These are phyloP conservation scores for Ampelocalamus luodianensis DNA, from an alignment of 176 grass and related monocot species.

Conservation along the genomic window DNA sequence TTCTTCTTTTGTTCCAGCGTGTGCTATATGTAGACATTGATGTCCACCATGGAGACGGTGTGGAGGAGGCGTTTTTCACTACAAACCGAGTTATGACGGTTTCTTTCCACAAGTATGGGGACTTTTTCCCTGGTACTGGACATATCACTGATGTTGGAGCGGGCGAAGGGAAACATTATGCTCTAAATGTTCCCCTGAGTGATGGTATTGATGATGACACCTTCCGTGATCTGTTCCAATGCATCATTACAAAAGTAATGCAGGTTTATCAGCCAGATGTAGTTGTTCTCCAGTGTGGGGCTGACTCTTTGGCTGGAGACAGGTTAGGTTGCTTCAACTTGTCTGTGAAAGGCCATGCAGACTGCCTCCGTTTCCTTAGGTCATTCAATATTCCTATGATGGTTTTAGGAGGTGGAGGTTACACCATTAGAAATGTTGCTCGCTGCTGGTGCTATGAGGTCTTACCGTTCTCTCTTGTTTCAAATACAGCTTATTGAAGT, in stretches of 20 bases:
- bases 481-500: constrained; percentile 28
- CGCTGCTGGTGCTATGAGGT: constrained; percentile 98
- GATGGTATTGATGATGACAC: constrained; percentile 89
- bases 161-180: constrained; percentile 79
- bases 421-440: constrained; percentile 94
- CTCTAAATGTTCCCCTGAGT: constrained; percentile 83
- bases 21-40: constrained; percentile 97
- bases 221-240: constrained; percentile 73
- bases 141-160: constrained; percentile 72
- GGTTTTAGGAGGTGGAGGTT: constrained; percentile 91
- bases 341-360: constrained; percentile 84
- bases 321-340: constrained; percentile 95
- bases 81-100: constrained; percentile 91
- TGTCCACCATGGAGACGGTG: constrained; percentile 96
- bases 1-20: constrained; percentile 62
- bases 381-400: constrained; percentile 92
- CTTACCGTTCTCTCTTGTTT: constrained; percentile 25
- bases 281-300: constrained; percentile 90
- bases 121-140: constrained; percentile 92
- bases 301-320: constrained; percentile 89
- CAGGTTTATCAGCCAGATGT: constrained; percentile 85
- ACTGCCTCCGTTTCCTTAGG: constrained; percentile 84
- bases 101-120: constrained; percentile 96
- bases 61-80: constrained; percentile 95
- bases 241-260: constrained; percentile 82